These are phyloP conservation scores for Phytophthora meadii DNA, from an alignment of 352 stramenopile species.

Conservation along the genomic window DNA sequence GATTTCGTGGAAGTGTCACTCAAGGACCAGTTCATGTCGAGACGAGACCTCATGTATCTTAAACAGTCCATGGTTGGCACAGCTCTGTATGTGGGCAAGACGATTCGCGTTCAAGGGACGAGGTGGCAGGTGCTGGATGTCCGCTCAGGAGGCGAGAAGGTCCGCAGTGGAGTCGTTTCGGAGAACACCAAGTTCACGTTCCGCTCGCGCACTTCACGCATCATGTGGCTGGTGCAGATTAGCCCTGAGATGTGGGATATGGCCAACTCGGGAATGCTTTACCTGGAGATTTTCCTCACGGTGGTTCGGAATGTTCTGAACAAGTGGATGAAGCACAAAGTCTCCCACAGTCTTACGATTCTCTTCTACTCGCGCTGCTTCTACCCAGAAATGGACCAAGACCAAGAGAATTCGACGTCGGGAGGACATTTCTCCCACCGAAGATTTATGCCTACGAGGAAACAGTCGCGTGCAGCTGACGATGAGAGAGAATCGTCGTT, in stretches of 20 bases:
- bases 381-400: slow-evolving; percentile 79
- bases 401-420: slow-evolving; percentile 35
- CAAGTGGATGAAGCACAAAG: slow-evolving; percentile 92
- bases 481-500: slow-evolving; percentile 64
- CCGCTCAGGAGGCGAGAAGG: slow-evolving; percentile 76
- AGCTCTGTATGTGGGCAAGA: slow-evolving; percentile 82
- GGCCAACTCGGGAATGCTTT: slow-evolving; percentile 88
- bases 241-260: slow-evolving; percentile 95
- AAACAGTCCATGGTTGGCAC: slow-evolving; percentile 74
- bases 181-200: slow-evolving; percentile 97
- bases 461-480: slow-evolving; percentile 16
- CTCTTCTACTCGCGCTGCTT: slow-evolving; percentile 92
- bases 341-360: slow-evolving; percentile 93
- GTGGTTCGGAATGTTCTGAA: slow-evolving; percentile 83
- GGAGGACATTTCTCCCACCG: slow-evolving; percentile 15
- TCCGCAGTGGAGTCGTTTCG: slow-evolving; percentile 95
- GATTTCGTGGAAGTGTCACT: slow-evolving; percentile 92
- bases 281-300: slow-evolving; percentile 91
- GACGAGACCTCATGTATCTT: slow-evolving; percentile 91
- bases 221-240: slow-evolving; percentile 99
- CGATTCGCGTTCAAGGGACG: slow-evolving; percentile 73
- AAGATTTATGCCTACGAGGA: slow-evolving; percentile 31
- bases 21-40: slow-evolving; percentile 93
- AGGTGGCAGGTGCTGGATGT: slow-evolving; percentile 92
- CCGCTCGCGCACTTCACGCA: slow-evolving; percentile 92